Evolutionary conservation across 1,284 basidiomycete genomes (phyloP), one percentile per base, ranked within the genome.

Genomic region (Ganoderma lingzhi): DNA sequence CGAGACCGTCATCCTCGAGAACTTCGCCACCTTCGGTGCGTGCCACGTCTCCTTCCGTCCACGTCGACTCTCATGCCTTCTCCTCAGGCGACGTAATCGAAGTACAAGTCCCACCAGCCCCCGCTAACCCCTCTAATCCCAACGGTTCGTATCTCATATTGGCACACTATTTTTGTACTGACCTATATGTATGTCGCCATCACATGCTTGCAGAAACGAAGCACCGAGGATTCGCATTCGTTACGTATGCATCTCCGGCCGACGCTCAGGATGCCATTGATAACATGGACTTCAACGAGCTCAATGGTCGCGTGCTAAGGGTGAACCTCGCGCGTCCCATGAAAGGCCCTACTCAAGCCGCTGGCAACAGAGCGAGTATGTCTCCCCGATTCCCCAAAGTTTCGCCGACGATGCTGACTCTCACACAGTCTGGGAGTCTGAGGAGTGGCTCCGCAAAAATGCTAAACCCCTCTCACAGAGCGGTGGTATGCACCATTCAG

Each of bases 191-290:
- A 55, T 70, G 64, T 65, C 67, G 63, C 56, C 63, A 69, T 69
- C 66, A 72, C 62, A 65, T 69, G 66, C 66, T 28, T 44, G 64
- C 75, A 92, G 93, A 91, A 70, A 80, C 82, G 30, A 94, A 93
- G 81, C 93, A 95, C 79, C 89, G 93, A 64, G 93, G 93, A 19
- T 95, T 93, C 79, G 93, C 89, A 2, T 95, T 95, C 75, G 88
- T 95, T 61, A 94, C 93, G 12, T 95, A 87, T 76, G 81, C 87
- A 8, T 92, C 93, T 2, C 76, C 91, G n/a, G 86, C 85, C 35
- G 93, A 95, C 79, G 93, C 93, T 12, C 93, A 93, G 77, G 93
- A 94, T 79, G 93, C 93, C 59, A 95, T 95, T 71, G 93, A 95
- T 83, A 95, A 95, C 80, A 95, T 95, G 93, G 93, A 95, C 78